phyloP scores from a whole-genome alignment of 2,329 filamentous ascomycete genomes.

The Trichophyton benhamiae region DNA sequence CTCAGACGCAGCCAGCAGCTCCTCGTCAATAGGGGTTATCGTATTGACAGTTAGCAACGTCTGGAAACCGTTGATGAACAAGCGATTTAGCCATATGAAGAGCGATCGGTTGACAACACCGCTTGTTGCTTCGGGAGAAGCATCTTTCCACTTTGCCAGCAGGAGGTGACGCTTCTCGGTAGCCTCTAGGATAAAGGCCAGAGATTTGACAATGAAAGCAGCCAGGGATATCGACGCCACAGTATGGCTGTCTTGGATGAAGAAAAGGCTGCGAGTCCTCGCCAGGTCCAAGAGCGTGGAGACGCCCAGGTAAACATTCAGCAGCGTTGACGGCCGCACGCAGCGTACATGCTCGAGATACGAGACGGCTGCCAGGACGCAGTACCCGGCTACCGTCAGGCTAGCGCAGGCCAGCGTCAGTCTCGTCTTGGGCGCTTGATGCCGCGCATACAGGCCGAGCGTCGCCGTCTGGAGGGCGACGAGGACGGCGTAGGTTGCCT shows the following conservation, averaged over 20 bases:
- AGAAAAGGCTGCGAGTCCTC: conserved; percentile 23
- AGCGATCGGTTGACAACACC: not conserved
- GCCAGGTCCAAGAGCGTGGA: conserved; percentile 31
- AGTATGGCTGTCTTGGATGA: not conserved
- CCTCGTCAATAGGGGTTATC: not conserved
- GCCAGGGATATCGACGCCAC: not conserved
- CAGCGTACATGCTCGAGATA: conserved; percentile 27
- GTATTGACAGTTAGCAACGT: not conserved
- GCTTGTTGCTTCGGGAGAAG: conserved; percentile 1
- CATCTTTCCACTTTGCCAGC: not conserved
- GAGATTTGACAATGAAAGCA: not conserved
- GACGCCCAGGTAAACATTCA: conserved; percentile 31
- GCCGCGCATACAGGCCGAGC: not conserved
- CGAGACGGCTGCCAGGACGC: conserved; percentile 3
- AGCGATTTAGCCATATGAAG: not conserved
- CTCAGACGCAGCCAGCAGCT: not conserved
- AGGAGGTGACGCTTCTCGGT: not conserved
- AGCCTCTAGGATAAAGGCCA: not conserved
- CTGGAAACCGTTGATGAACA: not conserved
- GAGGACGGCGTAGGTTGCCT: not conserved
- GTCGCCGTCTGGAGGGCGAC: not conserved
- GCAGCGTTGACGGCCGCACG: conserved; percentile 29
- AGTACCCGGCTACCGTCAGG: not conserved
- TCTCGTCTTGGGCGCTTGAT: not conserved
- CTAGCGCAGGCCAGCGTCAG: not conserved